Evolutionary conservation across 225 moss, liverwort and hornwort genomes (phyloP), one percentile per base, ranked within the genome.

Genomic region (Pseudisothecium myosuroides): DNA sequence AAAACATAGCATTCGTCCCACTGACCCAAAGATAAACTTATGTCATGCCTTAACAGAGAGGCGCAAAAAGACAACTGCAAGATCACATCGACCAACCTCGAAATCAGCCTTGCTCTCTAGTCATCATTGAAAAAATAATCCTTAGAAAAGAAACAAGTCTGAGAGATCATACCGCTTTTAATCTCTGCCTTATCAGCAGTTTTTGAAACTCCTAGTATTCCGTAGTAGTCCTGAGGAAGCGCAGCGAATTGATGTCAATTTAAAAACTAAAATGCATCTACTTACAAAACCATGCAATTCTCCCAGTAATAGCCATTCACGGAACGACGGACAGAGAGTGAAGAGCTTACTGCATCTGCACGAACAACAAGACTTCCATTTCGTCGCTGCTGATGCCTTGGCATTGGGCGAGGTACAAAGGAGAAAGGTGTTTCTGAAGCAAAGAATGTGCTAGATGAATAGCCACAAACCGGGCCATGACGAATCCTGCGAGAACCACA

Each of bases 161-260:
- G 62, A 62, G 72, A 78, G 83, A 78, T 50, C 94, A 89, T 90
- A 97, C 97, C 95, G 60, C 97, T 97, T 82, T 97, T 97, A 83
- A 97, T 97, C 83, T 96, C 97, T 26, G 95, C 84, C 87, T 97
- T 97, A 71, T 97, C 96, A 43, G 97, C 91, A 91, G 80, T 93
- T 92, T 96, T 99, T 13, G 93, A 92, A 31, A 99, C 97, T 89
- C 98, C 98, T 47, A 99, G 96, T 75, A 90, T 92, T 83, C 87
- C 93, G 65, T 99, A 99, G 71, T 93, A 99, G 87, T 97, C 98
- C 98, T 98, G 93, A 83, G 76, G 76, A 76, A 72, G 86, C 71
- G 49, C 69, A 84, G 31, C 67, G 41, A 60, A 64, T 85, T 37
- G 68, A 85, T 47, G 60, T 82, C 86, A 88, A 58, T 27, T 32